These are phyloP conservation scores for Peniophora sp. DNA, from an alignment of 1,284 basidiomycete species.

Conservation along the genomic window DNA sequence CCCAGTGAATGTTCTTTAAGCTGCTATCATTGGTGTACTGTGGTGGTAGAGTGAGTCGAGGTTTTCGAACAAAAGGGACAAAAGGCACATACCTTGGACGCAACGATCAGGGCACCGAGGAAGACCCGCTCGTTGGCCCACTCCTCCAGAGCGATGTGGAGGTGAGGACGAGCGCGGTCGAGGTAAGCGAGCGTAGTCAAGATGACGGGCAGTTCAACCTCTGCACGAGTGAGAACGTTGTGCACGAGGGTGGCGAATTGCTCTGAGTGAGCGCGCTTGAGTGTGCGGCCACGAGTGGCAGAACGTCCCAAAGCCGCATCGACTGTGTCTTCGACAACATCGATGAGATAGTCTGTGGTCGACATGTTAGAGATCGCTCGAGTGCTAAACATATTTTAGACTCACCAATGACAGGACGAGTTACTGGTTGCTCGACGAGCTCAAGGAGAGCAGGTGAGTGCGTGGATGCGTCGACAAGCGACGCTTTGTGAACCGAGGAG, in stretches of 20 bases:
- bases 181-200: slow-evolving; percentile 64
- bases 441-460: slow-evolving; percentile 58
- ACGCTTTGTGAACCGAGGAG: slow-evolving; percentile 46
- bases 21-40: slow-evolving; percentile 72
- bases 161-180: slow-evolving; percentile 60
- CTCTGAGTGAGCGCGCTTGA: slow-evolving; percentile 38
- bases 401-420: slow-evolving; percentile 53
- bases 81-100: slow-evolving; percentile 51
- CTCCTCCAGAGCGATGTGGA: slow-evolving; percentile 67
- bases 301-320: slow-evolving; percentile 62
- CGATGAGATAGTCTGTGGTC: slow-evolving; percentile 54
- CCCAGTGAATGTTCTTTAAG: slow-evolving; percentile 73
- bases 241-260: slow-evolving; percentile 54
- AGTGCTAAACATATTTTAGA: slow-evolving; percentile 8
- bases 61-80: slow-evolving; percentile 9
- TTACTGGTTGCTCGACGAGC: slow-evolving; percentile 54
- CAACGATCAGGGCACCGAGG: slow-evolving; percentile 62
- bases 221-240: slow-evolving; percentile 59
- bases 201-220: slow-evolving; percentile 56
- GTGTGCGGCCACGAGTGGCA: slow-evolving; percentile 38
- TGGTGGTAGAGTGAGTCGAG: slow-evolving; percentile 13
- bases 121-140: slow-evolving; percentile 76
- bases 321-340: slow-evolving; percentile 59
- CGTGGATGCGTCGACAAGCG: slow-evolving; percentile 49
- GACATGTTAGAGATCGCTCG: slow-evolving; percentile 4